These are phyloP conservation scores for Rhodofomes roseus DNA, from an alignment of 1,284 basidiomycete species.

Conservation along the genomic window DNA sequence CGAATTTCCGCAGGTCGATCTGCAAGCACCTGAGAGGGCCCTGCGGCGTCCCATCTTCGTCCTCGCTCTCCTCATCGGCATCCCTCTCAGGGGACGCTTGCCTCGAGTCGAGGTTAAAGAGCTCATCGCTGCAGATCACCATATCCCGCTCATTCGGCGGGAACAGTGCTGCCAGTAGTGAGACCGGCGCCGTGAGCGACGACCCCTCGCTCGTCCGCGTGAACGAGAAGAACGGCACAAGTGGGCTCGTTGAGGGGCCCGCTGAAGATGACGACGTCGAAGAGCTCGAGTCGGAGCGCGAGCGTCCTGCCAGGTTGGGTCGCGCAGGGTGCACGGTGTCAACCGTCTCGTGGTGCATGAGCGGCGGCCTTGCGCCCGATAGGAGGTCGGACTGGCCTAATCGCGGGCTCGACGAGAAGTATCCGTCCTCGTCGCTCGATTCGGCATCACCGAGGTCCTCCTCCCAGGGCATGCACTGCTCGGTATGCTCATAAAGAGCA, in stretches of 20 bases:
- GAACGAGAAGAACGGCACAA: slow-evolving; percentile 70
- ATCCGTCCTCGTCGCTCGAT: slow-evolving; percentile 16
- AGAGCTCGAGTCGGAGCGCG: slow-evolving; percentile 14
- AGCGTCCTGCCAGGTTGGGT: not conserved
- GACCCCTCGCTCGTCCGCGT: slow-evolving; percentile 74
- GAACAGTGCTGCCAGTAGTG: slow-evolving; percentile 60
- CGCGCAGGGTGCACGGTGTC: slow-evolving; percentile 2
- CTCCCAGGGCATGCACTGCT: slow-evolving; percentile 9
- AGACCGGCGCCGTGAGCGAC: slow-evolving; percentile 63
- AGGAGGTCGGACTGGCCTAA: not conserved
- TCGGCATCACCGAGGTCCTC: slow-evolving; percentile 6
- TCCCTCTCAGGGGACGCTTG: slow-evolving; percentile 32
- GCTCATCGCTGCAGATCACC: slow-evolving; percentile 66
- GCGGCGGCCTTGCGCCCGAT: slow-evolving; percentile 6
- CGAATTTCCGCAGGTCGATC: slow-evolving; percentile 66
- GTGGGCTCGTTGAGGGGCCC: slow-evolving; percentile 10
- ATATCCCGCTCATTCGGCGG: slow-evolving; percentile 65
- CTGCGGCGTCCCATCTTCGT: slow-evolving; percentile 30
- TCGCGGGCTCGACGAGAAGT: slow-evolving; percentile 1
- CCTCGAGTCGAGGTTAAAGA: slow-evolving; percentile 52
- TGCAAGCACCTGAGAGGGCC: slow-evolving; percentile 60
- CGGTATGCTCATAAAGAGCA: slow-evolving; percentile 10
- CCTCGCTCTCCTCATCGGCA: slow-evolving; percentile 30
- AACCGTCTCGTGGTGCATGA: slow-evolving; percentile 13
- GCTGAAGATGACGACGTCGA: slow-evolving; percentile 13